Base-by-base conservation (phyloP, 202 grass and related monocot genomes). In the Carex arenaria region DNA sequence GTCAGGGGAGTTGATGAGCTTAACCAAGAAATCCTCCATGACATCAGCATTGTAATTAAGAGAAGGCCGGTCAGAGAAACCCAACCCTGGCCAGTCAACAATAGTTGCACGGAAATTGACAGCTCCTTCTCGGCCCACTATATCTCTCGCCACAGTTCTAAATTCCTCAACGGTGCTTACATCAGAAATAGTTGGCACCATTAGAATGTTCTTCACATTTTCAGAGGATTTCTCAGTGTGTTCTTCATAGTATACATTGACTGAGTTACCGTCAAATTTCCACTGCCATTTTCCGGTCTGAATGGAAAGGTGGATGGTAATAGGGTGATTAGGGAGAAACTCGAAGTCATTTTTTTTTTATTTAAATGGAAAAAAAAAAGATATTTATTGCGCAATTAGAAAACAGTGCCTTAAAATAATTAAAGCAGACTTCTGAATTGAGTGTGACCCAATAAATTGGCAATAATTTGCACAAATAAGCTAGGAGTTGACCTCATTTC, bases 141-240 rank as follows among this genome's bases (percentile, higher is more conserved):
- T 90, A 82, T 94, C 93, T 80, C 88, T 92, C 10, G 91, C 97
- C 0, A 92, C 88, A 53, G 87, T 67, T 68, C 97, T 93, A 87
- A 91, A 97, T 82, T 99, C 91, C 77, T 99, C 93, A 18, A 99
- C 93, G 5, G 90, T 99, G 87, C 97, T 99, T 82, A 94, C 97
- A 78, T 96, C 97, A 40, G 97, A 99, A 51, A 99, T 96, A 0
- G 97, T 99, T 65, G 97, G 97, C 17, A 99, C 89, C 93, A 96
- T 94, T 54, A 97, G 81, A 84, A 96, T 97, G 77, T 92, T 90
- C 75, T 92, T 99, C 79, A 88, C 82, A 84, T 94, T 87, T 26
- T 81, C 73, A 79, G 79, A 62, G 62, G 52, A 66, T 4, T 89
- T 85, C 32, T 80, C 83, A 3, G 74, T 85, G 87, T 94, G 88